Base-by-base conservation (phyloP, 2,329 filamentous ascomycete genomes). In the Coniochaeta hoffmannii region DNA sequence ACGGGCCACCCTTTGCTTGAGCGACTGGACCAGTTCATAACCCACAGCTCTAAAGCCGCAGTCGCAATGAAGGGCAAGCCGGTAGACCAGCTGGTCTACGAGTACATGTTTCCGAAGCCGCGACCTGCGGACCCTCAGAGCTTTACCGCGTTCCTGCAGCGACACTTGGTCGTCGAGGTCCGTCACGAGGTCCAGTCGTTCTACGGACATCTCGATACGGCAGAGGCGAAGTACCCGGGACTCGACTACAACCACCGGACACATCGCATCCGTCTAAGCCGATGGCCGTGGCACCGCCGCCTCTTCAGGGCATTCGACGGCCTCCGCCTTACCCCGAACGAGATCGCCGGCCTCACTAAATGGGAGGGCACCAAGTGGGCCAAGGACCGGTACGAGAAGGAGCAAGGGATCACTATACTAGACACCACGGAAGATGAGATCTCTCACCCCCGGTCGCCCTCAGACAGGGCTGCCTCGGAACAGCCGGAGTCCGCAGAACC, bases 351-450 rank as follows among this genome's bases (percentile, higher is more conserved):
- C 51, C 75, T 92, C 66, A 91, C 88, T 57, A 86, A 88, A 65
- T 93, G 88, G 88, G 88, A 92, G 73, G 88, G 88, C 56, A 92
- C 88, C 10, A 84, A 86, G 59, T 92, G 88, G 88, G 89, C 89
- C 58, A 86, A 90, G 66, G 87, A 91, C 66, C 82, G 88, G 55
- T 93, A 85, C 66, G 88, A 93, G 74, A 79, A 80, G 56, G 88
- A 92, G 65, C 86, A 90, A 64, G 84, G 84, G 32, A 78, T 88
- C 57, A 72, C 71, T 30, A 90, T 93, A 59, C 71, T 74, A 50
- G 89, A 93, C 65, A 90, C 88, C 6, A 86, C 87, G 1, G 81
- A 80, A 53, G 85, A 89, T 63, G 85, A 81, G 24, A 85, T 92
- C 56, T 72, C 75, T n/a, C n/a, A n/a, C n/a, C n/a, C n/a, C n/a